These are phyloP conservation scores for Discostella pseudostelligera DNA, from an alignment of 108 stramenopile genomes.

Conservation along the genomic window DNA sequence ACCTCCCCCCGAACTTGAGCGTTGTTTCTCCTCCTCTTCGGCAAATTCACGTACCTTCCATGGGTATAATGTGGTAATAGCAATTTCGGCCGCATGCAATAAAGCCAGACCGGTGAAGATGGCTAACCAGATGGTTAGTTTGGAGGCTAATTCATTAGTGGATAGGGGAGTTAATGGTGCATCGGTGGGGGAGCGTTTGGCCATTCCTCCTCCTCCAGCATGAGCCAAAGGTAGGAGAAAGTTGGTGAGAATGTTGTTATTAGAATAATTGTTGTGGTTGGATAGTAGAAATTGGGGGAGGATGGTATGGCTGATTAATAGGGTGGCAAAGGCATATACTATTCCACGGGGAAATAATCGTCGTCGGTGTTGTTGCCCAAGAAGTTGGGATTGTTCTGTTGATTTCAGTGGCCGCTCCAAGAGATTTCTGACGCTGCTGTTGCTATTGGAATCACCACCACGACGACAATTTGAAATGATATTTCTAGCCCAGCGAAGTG, in stretches of 20 bases:
- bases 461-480: too few relatives aligned
- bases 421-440: too few relatives aligned
- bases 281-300: too few relatives aligned
- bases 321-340: constrained; percentile 9
- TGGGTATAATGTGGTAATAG: constrained; percentile 95
- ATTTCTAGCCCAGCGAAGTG: too few relatives aligned
- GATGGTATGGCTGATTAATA: too few relatives aligned
- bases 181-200: constrained; percentile 29
- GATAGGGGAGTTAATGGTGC: constrained; percentile 35
- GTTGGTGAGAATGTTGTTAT: background rate
- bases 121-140: constrained; percentile 35
- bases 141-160: constrained; percentile 45
- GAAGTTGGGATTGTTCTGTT: too few relatives aligned
- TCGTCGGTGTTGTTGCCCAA: too few relatives aligned
- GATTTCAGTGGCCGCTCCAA: too few relatives aligned
- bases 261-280: too few relatives aligned
- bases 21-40: constrained; percentile 87
- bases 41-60: constrained; percentile 97
- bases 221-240: background rate
- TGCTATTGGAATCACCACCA: too few relatives aligned
- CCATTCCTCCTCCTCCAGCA: constrained; percentile 26
- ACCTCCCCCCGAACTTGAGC: constrained; percentile 2
- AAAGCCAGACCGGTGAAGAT: constrained; percentile 75
- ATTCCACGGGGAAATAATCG: too few relatives aligned
- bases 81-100: constrained; percentile 92